These are phyloP conservation scores for Tuber melanosporum DNA, from an alignment of 495 filamentous ascomycete species.

Conservation along the genomic window DNA sequence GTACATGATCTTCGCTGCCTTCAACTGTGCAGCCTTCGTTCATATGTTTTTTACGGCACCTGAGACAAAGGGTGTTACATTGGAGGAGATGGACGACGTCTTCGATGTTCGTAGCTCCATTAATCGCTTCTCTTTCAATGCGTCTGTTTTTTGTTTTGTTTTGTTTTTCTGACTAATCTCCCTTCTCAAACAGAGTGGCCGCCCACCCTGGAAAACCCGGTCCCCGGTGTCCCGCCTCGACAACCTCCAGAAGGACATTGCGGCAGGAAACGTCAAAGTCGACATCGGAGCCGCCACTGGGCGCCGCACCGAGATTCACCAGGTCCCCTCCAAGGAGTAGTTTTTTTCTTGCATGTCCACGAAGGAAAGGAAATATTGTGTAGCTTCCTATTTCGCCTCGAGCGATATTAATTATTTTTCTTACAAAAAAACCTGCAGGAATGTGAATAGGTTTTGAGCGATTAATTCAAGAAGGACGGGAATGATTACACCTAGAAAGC, in stretches of 20 bases:
- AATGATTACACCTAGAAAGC: neutral
- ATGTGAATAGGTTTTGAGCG: neutral
- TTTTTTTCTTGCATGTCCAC: constrained; percentile 1
- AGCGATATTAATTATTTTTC: constrained; percentile 3
- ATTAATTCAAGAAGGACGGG: neutral
- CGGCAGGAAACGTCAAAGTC: constrained; percentile 49
- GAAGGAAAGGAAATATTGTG: neutral
- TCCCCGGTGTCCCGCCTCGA: constrained; percentile 48
- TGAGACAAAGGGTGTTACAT: constrained; percentile 50
- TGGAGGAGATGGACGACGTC: constrained; percentile 49
- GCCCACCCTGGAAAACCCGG: constrained; percentile 48
- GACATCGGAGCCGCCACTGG: constrained; percentile 18
- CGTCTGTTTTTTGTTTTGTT: too few species aligned
- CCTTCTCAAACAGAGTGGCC: constrained; percentile 39
- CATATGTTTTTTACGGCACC: constrained; percentile 57
- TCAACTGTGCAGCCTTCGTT: constrained; percentile 52
- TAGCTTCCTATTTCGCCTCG: neutral
- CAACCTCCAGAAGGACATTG: constrained; percentile 49
- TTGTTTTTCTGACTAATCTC: constrained; percentile 5
- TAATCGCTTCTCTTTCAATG: neutral
- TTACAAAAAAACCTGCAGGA: neutral
- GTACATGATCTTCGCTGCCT: constrained; percentile 48
- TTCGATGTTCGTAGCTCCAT: constrained; percentile 42
- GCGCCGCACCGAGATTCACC: constrained; percentile 8
- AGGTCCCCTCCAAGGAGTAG: neutral